A percentile compares a stretch with the other conserved stretches of the same genome.
These are phyloP conservation scores for Ascochyta fabae DNA, from an alignment of 2,329 filamentous ascomycete genomes.

Conservation along the genomic window DNA sequence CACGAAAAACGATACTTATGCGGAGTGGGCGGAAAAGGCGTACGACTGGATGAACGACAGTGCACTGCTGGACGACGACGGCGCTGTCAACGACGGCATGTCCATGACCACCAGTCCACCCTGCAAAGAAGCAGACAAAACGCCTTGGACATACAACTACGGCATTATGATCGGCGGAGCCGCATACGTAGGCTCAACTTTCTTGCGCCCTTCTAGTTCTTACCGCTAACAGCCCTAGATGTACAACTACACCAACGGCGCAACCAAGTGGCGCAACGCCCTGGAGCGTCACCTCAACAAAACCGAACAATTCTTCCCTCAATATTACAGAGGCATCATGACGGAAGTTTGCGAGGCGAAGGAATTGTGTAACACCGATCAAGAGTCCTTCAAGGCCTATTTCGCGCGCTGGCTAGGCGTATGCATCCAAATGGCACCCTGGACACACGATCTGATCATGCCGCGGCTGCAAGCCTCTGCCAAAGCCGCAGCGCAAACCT, in stretches of 20 bases:
- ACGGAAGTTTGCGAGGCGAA: slow-evolving; percentile 52
- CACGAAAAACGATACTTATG: slow-evolving; percentile 47
- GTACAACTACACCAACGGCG: slow-evolving; percentile 51
- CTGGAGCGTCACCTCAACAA: slow-evolving; percentile 43
- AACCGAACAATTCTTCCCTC: slow-evolving; percentile 48
- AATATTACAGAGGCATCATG: slow-evolving; percentile 48
- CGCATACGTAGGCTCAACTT: slow-evolving; percentile 34
- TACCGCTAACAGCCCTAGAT: slow-evolving; percentile 34
- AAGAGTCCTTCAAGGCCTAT: slow-evolving; percentile 55
- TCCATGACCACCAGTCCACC: slow-evolving; percentile 24
- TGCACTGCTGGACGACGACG: slow-evolving; percentile 34
- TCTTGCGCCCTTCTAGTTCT: too few relatives aligned
- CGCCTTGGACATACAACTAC: slow-evolving; percentile 49
- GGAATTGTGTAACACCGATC: slow-evolving; percentile 53
- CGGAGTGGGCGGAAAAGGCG: slow-evolving; percentile 43
- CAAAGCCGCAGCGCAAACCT: slow-evolving; percentile 60
- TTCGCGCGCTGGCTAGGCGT: slow-evolving; percentile 59
- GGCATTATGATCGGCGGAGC: slow-evolving; percentile 45
- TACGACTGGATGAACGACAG: slow-evolving; percentile 45
- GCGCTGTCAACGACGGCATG: slow-evolving; percentile 40
- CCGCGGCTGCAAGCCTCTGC: slow-evolving; percentile 62
- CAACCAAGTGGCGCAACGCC: slow-evolving; percentile 37
- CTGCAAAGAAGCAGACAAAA: slow-evolving; percentile 39
- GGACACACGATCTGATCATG: slow-evolving; percentile 58
- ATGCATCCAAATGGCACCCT: slow-evolving; percentile 64